Conservation (phyloP, 352 stramenopile species). For the Globisporangium heterothallicum region DNA sequence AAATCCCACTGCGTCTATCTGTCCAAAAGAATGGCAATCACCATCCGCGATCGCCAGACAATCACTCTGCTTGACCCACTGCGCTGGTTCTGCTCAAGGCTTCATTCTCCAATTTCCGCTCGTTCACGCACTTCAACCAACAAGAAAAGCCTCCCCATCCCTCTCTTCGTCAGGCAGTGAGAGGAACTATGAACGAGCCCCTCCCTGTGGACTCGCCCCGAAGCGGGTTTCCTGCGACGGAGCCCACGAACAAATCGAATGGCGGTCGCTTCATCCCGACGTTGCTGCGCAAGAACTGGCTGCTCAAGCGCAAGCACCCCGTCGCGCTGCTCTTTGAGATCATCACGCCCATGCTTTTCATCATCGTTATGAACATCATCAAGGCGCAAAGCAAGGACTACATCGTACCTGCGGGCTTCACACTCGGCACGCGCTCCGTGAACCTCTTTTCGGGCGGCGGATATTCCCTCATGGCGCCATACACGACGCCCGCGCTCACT, state of each 20-base stretch:
- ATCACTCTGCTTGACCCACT: no score
- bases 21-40: no score
- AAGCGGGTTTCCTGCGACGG: neutral
- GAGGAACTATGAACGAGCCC: constrained; percentile 1
- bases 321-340: constrained; percentile 50
- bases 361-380: constrained; percentile 51
- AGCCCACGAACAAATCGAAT: constrained; percentile 11
- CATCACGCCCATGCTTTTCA: constrained; percentile 51
- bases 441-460: constrained; percentile 41
- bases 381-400: constrained; percentile 32
- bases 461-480: constrained; percentile 25
- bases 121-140: constrained; percentile 1
- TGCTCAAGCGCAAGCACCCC: constrained; percentile 67
- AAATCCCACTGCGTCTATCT: no score
- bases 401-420: constrained; percentile 32
- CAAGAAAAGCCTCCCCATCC: neutral
- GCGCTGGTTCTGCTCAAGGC: no score
- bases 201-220: constrained; percentile 9
- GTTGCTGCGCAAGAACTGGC: constrained; percentile 73
- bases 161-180: neutral
- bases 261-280: constrained; percentile 46
- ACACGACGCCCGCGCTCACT: constrained; percentile 28
- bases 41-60: no score
- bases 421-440: constrained; percentile 18
- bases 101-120: neutral